Percentiles rank a stretch among this genome's conserved stretches.
Conservation (phyloP, 768 basidiomycete genomes). For the Pleurotus tuoliensis region DNA sequence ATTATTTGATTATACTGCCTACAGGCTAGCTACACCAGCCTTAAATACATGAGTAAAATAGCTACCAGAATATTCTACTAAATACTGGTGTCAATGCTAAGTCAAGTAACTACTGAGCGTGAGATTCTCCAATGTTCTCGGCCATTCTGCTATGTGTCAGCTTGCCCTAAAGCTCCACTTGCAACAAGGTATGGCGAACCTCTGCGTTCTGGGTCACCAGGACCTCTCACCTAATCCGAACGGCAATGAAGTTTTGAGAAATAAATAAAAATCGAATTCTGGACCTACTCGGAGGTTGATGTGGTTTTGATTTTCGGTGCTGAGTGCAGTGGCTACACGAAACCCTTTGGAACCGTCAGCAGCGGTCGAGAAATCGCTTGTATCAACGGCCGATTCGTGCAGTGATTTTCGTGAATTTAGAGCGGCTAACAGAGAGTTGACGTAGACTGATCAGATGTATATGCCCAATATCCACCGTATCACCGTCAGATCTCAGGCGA, state of each 20-base stretch:
- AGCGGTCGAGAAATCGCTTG: conserved; percentile 14
- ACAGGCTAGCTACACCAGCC: no score
- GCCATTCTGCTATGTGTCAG: no score
- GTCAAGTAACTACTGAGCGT: no score
- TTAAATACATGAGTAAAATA: no score
- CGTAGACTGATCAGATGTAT: conserved; percentile 30
- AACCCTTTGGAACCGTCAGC: conserved; percentile 31
- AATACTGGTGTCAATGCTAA: no score
- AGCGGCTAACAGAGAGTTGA: conserved; percentile 42
- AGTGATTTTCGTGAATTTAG: conserved; percentile 38
- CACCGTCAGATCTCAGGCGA: neutral
- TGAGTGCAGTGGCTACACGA: conserved; percentile 22
- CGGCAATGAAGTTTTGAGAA: neutral
- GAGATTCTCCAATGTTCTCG: no score
- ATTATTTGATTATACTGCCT: no score
- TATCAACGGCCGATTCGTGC: conserved; percentile 11
- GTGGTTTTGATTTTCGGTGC: conserved; percentile 18
- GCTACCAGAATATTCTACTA: no score
- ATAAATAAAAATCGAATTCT: neutral
- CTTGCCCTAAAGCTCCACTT: no score
- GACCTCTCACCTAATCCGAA: neutral
- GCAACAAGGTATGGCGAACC: neutral
- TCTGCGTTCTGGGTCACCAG: neutral
- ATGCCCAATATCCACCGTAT: neutral
- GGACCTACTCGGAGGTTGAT: neutral